Percentiles rank a stretch among this genome's conserved stretches.
Conservation (phyloP, 2,329 filamentous ascomycete genomes). For the Hirsutella rhossiliensis region DNA sequence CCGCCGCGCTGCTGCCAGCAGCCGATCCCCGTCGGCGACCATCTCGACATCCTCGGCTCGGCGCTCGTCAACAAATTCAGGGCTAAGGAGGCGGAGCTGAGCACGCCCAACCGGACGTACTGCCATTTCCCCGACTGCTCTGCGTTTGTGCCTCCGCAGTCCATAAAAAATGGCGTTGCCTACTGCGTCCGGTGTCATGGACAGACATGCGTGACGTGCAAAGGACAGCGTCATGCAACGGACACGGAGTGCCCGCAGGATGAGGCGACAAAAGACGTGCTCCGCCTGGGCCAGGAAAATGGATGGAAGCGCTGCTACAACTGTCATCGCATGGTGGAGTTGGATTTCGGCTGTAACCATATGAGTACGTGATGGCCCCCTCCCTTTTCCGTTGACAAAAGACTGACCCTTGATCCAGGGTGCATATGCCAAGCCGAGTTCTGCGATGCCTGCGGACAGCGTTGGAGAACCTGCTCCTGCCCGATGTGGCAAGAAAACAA, state of each 20-base stretch:
- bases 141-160: conserved; percentile 27
- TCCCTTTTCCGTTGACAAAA: background rate
- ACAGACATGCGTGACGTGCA: conserved; percentile 40
- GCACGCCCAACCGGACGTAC: conserved; percentile 35
- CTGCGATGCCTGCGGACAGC: conserved; percentile 32
- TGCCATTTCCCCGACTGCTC: conserved; percentile 33
- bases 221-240: conserved; percentile 30
- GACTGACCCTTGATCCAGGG: conserved; percentile 12
- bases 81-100: conserved; percentile 34
- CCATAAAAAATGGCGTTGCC: conserved; percentile 21
- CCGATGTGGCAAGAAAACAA: conserved; percentile 21
- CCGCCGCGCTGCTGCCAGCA: conserved; percentile 41
- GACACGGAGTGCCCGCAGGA: conserved; percentile 33
- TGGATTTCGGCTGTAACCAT: conserved; percentile 39
- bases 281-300: conserved; percentile 25
- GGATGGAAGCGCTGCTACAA: conserved; percentile 39
- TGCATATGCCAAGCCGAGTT: conserved; percentile 36
- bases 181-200: conserved; percentile 28
- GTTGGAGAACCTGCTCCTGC: conserved; percentile 28
- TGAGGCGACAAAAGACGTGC: conserved; percentile 20
- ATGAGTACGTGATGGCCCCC: conserved; percentile 34
- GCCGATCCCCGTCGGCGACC: conserved; percentile 23
- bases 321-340: conserved; percentile 36
- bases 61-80: conserved; percentile 23
- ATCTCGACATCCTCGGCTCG: conserved; percentile 20